These are phyloP conservation scores for Bruguiera sexangula DNA, from an alignment of 345 rosid genomes.

Conservation along the genomic window DNA sequence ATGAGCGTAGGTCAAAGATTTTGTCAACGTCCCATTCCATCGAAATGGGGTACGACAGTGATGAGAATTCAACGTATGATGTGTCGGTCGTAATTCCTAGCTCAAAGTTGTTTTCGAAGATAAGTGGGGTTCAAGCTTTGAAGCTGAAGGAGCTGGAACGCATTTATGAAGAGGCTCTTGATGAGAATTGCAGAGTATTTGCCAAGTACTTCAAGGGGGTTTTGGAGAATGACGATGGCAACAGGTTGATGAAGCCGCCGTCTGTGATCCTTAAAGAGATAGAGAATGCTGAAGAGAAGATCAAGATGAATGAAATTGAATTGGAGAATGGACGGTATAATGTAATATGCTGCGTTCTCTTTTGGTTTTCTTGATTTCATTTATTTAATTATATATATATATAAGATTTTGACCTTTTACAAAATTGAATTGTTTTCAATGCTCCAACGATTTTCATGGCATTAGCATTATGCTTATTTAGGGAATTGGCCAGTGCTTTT, in stretches of 20 bases:
- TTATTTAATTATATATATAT: no score
- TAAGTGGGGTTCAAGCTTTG: slow-evolving; percentile 48
- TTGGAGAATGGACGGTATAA: slow-evolving; percentile 49
- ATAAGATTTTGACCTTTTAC: no score
- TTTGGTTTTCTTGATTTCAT: background rate
- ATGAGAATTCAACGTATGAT: slow-evolving; percentile 26
- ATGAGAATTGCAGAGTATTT: slow-evolving; percentile 54
- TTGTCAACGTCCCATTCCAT: slow-evolving; percentile 20
- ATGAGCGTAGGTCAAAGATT: slow-evolving; percentile 37
- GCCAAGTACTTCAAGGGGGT: slow-evolving; percentile 41
- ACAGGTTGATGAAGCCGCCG: slow-evolving; percentile 29
- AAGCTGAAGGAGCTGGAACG: slow-evolving; percentile 51
- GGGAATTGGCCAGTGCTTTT: no score
- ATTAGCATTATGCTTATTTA: no score
- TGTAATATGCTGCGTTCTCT: slow-evolving; percentile 36
- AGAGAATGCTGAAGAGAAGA: slow-evolving; percentile 14
- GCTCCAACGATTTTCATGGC: no score
- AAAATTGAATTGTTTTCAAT: no score
- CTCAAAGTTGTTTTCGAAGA: slow-evolving; percentile 44
- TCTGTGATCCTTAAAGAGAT: slow-evolving; percentile 25
- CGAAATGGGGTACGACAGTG: slow-evolving; percentile 9
- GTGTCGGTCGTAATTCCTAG: slow-evolving; percentile 35
- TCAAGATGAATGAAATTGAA: slow-evolving; percentile 23
- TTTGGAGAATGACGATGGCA: slow-evolving; percentile 27
- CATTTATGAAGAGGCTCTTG: slow-evolving; percentile 41